Evolutionary conservation across 2,329 filamentous ascomycete species (phyloP).

Genomic region (Beauveria asiatica): DNA sequence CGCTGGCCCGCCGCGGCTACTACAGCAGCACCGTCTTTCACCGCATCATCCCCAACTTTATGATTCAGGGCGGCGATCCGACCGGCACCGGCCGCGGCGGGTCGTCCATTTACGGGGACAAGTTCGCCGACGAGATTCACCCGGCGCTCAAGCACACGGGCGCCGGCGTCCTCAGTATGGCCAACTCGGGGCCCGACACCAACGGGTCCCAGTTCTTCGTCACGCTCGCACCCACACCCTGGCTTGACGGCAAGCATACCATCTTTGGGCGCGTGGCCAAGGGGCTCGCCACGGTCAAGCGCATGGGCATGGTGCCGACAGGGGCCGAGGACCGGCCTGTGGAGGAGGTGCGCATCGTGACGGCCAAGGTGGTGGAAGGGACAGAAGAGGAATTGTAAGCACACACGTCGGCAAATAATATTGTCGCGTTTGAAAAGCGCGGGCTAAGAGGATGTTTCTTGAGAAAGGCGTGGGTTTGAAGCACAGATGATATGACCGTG

Average conservation of each 20-base stretch:
- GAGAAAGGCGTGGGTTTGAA: no score
- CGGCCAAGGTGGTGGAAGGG: conserved; percentile 60
- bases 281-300: conserved; percentile 74
- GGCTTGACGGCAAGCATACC: conserved; percentile 94
- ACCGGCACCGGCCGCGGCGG: conserved; percentile 90
- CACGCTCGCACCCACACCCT: conserved; percentile 86
- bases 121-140: conserved; percentile 87
- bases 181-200: conserved; percentile 85
- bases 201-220: conserved; percentile 97
- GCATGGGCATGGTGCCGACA: conserved; percentile 83
- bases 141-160: conserved; percentile 78
- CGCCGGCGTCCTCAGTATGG: conserved; percentile 92
- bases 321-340: conserved; percentile 70
- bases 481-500: neutral
- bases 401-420: no score
- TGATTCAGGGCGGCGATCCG: conserved; percentile 92
- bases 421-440: no score
- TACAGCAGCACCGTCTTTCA: conserved; percentile 84
- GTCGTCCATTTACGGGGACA: conserved; percentile 81
- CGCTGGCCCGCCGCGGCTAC: conserved; percentile 74
- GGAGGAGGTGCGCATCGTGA: conserved; percentile 73
- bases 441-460: no score
- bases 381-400: neutral
- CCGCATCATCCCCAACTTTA: conserved; percentile 91
- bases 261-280: conserved; percentile 87